Evolutionary conservation across 208 protist genomes (phyloP).

Genomic region (Acanthamoeba lenticulata): DNA sequence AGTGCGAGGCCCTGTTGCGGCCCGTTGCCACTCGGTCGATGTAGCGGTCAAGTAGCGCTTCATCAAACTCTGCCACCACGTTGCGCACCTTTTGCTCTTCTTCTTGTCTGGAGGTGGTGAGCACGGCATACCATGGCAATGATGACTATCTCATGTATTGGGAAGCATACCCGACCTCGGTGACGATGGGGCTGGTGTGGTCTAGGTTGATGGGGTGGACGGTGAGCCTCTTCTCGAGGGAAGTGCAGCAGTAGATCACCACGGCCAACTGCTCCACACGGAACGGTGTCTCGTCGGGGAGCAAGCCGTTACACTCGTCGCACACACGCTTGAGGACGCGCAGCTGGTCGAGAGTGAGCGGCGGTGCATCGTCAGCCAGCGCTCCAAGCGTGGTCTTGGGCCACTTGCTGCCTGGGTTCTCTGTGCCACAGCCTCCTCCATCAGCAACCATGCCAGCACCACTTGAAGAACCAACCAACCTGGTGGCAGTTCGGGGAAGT

Average conservation of each 20-base stretch:
- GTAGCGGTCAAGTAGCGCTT: background rate
- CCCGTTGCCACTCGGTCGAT: conserved; percentile 20
- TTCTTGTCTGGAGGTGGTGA: background rate
- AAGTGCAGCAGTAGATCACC: conserved; percentile 55
- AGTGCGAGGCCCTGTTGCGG: conserved; percentile 23
- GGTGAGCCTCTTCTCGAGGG: conserved; percentile 23
- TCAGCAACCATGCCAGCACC: background rate
- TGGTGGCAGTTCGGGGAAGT: conserved; percentile 43
- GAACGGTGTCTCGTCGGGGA: background rate
- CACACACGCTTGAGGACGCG: background rate
- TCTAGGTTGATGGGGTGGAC: background rate
- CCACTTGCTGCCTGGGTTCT: conserved; percentile 62
- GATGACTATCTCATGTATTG: background rate
- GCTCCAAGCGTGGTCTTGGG: conserved; percentile 47
- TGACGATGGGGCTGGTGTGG: background rate
- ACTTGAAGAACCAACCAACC: background rate
- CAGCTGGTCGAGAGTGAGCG: conserved; percentile 23
- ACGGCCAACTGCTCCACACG: background rate
- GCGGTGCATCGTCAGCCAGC: background rate
- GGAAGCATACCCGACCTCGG: background rate
- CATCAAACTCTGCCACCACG: conserved; percentile 2
- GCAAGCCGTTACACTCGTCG: background rate
- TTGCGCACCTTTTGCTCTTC: background rate
- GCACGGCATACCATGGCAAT: no score
- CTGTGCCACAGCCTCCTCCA: background rate